phyloP scores from a whole-genome alignment of 805 yeast species.

The Ogataea corticis region DNA sequence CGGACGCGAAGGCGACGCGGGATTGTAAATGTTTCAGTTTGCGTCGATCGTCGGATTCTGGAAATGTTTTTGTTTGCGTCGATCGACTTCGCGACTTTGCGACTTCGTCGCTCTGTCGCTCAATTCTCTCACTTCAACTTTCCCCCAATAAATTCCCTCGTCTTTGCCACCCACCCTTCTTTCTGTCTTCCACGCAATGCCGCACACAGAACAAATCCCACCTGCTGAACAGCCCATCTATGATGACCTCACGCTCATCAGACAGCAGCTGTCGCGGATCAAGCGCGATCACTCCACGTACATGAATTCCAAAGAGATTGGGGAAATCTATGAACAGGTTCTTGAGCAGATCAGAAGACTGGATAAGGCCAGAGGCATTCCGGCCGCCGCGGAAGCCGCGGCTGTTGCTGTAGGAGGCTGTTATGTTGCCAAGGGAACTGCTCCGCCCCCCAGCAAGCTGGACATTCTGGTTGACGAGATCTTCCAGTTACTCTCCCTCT shows the following conservation, averaged over 20 bases:
- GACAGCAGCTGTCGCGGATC: constrained; percentile 44
- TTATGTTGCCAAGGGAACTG: not conserved
- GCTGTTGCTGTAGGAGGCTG: not conserved
- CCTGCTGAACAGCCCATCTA: constrained; percentile 35
- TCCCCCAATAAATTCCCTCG: not conserved
- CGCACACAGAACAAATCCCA: constrained; percentile 34
- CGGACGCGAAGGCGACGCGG: too few relatives aligned
- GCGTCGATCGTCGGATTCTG: too few relatives aligned
- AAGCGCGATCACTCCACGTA: constrained; percentile 68
- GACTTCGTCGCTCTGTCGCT: too few relatives aligned
- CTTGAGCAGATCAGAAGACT: constrained; percentile 54
- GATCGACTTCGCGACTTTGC: too few relatives aligned
- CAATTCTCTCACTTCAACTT: not conserved
- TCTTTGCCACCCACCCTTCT: not conserved
- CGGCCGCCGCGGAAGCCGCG: constrained; percentile 25
- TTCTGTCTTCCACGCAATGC: constrained; percentile 9
- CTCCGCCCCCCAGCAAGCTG: constrained; percentile 46
- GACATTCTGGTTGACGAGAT: constrained; percentile 84
- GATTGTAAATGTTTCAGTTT: too few relatives aligned
- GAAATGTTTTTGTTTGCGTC: too few relatives aligned
- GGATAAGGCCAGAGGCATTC: constrained; percentile 47
- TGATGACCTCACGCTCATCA: constrained; percentile 41
- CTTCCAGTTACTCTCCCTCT: constrained; percentile 81
- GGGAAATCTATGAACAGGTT: constrained; percentile 57
- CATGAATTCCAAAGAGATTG: constrained; percentile 69